Percentiles rank a stretch among this genome's conserved stretches.
These are phyloP conservation scores for Kwoniella botswanensis DNA, from an alignment of 768 basidiomycete genomes.

Conservation along the genomic window DNA sequence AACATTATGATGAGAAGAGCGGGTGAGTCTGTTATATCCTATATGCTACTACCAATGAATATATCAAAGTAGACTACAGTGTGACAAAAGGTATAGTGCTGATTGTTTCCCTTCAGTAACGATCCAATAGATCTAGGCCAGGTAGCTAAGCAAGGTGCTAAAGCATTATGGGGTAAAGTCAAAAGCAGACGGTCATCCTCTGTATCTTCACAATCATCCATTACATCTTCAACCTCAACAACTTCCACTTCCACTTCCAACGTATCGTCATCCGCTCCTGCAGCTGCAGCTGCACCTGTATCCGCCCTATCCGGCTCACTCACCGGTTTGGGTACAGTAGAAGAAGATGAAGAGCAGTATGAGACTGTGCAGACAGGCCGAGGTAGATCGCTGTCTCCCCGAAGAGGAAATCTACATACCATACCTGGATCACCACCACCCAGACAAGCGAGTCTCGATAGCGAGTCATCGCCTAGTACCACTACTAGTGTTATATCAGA, in stretches of 20 bases:
- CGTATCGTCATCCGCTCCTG: not conserved
- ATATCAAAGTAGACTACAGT: too few species aligned
- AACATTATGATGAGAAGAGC: constrained; percentile 30
- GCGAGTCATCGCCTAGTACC: constrained; percentile 9
- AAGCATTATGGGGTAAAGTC: constrained; percentile 52
- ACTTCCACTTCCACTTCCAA: constrained; percentile 5
- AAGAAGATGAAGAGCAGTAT: constrained; percentile 19
- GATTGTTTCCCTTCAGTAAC: not conserved
- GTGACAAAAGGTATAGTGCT: too few species aligned
- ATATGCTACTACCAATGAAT: too few species aligned
- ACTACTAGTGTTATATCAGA: constrained; percentile 13
- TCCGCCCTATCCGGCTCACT: constrained; percentile 4
- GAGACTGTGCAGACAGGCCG: not conserved
- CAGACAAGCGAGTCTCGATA: not conserved
- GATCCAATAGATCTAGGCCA: constrained; percentile 51
- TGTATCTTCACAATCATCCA: constrained; percentile 6
- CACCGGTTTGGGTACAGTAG: constrained; percentile 14
- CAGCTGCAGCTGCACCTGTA: not conserved
- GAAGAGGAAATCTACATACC: not conserved
- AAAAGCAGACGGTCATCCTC: constrained; percentile 19
- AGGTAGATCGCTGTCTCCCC: not conserved
- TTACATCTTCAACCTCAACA: not conserved
- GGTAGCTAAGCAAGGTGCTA: constrained; percentile 42
- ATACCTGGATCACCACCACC: constrained; percentile 27
- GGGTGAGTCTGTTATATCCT: constrained; percentile 20